Base-by-base conservation (phyloP, 805 yeast genomes). In the Spathaspora sp. region DNA sequence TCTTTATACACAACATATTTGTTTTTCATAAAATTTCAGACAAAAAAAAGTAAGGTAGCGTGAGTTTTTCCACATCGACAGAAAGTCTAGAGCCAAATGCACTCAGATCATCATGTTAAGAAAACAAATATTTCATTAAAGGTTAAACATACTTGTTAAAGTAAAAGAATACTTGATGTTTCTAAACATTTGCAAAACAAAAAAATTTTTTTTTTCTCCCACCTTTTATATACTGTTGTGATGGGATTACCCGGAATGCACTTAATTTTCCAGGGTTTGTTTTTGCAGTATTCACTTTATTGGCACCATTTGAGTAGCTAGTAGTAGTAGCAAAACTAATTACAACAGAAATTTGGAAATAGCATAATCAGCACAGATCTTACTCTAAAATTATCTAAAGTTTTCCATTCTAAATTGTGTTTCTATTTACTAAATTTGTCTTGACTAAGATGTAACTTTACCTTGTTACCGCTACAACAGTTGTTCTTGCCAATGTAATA, bases 61-160 rank as follows among this genome's bases (percentile, higher is more conserved):
- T 81, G 96, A 83, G 78, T 89, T 88, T 89, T 89, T 91, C 97
- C 97, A 91, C 97, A 91, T 80, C 92, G 91, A 87, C 91, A 78
- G 71, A 77, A 79, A 68, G 87, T 87, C 97, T 90, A 96, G 97
- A 91, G 97, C 97, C 97, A 91, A 91, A 91, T 91, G 97, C 97
- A 89, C 96, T 91, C 97, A 75, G 59, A 35, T 89, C 96, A 89
- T 89, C 96, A 89, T 82, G 55, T 49, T 49, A 55, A 57, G 35
- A 10, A 35, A 35, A 35, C 16, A n/a, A 35, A 5, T 16, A 16
- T 35, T 16, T 11, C 14, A 35, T 3, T 35, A 35, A 2, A 8
- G 6, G 6, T 35, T 35, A 16, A n/a, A 35, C 40, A 35, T 35
- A 35, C 40, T 35, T 35, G 40, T 14, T 35, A 7, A 9, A n/a